phyloP scores from a whole-genome alignment of 345 rosid genomes.

The Gossypium rotundifolium region DNA sequence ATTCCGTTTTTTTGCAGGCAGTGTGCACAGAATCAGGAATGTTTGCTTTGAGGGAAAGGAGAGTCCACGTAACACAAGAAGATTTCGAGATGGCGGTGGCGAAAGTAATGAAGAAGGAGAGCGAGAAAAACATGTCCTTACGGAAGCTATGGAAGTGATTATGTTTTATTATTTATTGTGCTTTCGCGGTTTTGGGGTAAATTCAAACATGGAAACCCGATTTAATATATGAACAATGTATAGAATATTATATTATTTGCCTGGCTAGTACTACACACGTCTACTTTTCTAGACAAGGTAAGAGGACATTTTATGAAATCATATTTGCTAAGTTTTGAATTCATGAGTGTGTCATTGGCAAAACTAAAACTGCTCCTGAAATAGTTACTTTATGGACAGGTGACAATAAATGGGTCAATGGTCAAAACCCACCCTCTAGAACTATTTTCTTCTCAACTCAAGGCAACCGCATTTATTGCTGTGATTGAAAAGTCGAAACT shows the following conservation, averaged over 20 bases:
- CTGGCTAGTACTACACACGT: not conserved
- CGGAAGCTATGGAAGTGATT: slow-evolving; percentile 93
- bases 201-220: not conserved
- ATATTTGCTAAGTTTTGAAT: not conserved
- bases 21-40: slow-evolving; percentile 99
- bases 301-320: not conserved
- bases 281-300: not conserved
- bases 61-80: slow-evolving; percentile 97
- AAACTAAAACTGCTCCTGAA: too few relatives aligned
- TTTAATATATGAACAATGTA: not conserved
- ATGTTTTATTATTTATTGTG: not conserved
- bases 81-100: slow-evolving; percentile 99
- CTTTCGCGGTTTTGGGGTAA: not conserved
- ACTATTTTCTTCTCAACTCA: not conserved
- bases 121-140: slow-evolving; percentile 97
- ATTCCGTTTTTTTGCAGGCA: slow-evolving; percentile 44
- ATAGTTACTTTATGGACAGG: not conserved
- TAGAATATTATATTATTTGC: not conserved
- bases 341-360: too few relatives aligned
- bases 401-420: not conserved
- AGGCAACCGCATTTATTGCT: not conserved
- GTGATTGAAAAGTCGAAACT: not conserved
- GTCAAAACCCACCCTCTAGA: not conserved
- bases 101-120: slow-evolving; percentile 99
- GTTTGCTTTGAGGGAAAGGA: slow-evolving; percentile 97